Base-by-base conservation (phyloP, 805 yeast genomes). In the Grigorovia yakushimaensis region DNA sequence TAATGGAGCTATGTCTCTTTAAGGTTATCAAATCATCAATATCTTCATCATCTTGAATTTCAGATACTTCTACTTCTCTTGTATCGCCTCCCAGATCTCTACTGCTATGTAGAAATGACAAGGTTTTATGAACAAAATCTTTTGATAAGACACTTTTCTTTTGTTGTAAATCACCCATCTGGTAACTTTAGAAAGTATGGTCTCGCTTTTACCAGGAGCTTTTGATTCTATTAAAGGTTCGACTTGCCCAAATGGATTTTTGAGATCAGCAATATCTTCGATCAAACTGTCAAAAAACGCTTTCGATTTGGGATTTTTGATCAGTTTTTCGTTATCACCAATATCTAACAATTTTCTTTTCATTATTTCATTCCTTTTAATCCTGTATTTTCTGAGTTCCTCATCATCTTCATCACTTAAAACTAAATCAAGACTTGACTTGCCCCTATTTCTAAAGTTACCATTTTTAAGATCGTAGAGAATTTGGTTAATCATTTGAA, bases 391-490 rank as follows among this genome's bases (percentile, higher is more conserved):
- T 41, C 51, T 47, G 18, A 65, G 47, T 40, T 75, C 69, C 45
- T 77, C 83, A 45, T 76, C 69, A 49, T 83, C 93, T 52, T 82
- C 91, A 51, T 82, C 88, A 59, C 86, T 81, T 41, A 83, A 65
- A 54, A 83, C 89, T 18, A 82, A 66, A 46, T 77, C 83, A 3
- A 77, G 74, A 41, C 72, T 76, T 4, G 70, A 72, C 24, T 73
- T 69, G 1, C 77, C 79, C 47, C 79, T 66, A 54, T 76, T 82
- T 17, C 82, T 72, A 55, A 85, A 77, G 20, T 78, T 78, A 53
- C 88, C 93, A 46, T 79, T 81, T 54, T 82, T 81, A 47, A 86
- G 68, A 61, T 85, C 94, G 48, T 79, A 79, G 50, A 79, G 72
- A 49, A 85, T 77, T 61, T 74, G 81, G 58, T 79, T 80, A 45